Evolutionary conservation across 495 filamentous ascomycete genomes (phyloP).

Genomic region (Penicillium diatomitis): DNA sequence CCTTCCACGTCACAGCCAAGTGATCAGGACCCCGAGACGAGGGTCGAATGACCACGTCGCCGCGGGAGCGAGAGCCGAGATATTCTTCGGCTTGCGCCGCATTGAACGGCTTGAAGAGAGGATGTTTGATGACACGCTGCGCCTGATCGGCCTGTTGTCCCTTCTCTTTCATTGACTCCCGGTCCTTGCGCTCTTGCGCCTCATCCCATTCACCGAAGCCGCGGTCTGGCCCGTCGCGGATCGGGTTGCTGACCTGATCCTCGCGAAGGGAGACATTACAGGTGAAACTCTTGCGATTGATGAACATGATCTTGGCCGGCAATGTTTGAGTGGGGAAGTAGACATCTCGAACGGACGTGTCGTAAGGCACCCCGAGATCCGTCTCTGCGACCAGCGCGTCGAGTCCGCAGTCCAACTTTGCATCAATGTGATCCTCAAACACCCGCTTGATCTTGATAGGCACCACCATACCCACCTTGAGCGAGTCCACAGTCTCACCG

Average conservation of each 20-base stretch:
- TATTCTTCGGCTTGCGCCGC: slow-evolving; percentile 89
- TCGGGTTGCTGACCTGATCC: slow-evolving; percentile 63
- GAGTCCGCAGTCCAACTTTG: slow-evolving; percentile 86
- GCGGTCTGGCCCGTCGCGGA: slow-evolving; percentile 55
- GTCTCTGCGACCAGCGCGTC: slow-evolving; percentile 73
- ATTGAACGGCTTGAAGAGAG: slow-evolving; percentile 88
- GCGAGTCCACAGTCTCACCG: slow-evolving; percentile 77
- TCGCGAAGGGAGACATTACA: slow-evolving; percentile 78
- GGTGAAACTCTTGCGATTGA: slow-evolving; percentile 74
- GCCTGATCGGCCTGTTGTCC: slow-evolving; percentile 73
- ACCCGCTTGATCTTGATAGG: slow-evolving; percentile 80
- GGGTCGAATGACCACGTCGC: slow-evolving; percentile 90
- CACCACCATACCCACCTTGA: slow-evolving; percentile 82
- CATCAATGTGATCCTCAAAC: slow-evolving; percentile 85
- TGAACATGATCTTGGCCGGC: slow-evolving; percentile 73
- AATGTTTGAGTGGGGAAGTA: slow-evolving; percentile 72
- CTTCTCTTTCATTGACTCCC: slow-evolving; percentile 67
- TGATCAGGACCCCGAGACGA: slow-evolving; percentile 92
- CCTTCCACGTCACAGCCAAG: slow-evolving; percentile 95
- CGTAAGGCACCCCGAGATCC: slow-evolving; percentile 57
- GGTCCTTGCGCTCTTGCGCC: slow-evolving; percentile 65
- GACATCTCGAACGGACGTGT: slow-evolving; percentile 44
- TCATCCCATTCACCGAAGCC: slow-evolving; percentile 79
- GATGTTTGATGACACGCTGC: slow-evolving; percentile 93
- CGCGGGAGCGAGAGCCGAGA: slow-evolving; percentile 69